phyloP scores from a whole-genome alignment of 2,329 filamentous ascomycete species.

The Metarhizium anisopliae region DNA sequence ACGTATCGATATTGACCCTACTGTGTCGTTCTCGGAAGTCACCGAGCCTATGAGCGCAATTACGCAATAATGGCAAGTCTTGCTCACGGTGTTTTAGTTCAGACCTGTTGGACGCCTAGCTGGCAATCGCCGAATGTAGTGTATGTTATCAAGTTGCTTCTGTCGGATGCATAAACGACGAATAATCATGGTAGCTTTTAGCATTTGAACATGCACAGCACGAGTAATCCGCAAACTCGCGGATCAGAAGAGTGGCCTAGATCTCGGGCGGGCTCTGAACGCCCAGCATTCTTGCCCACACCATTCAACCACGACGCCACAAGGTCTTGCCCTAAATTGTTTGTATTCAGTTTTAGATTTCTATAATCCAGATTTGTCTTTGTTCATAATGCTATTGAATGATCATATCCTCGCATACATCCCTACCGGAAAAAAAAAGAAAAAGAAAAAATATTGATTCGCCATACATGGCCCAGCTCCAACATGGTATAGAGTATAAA shows the following conservation, averaged over 20 bases:
- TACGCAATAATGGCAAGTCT: not conserved
- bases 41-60: not conserved
- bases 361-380: not conserved
- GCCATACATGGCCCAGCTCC: not conserved
- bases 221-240: not conserved
- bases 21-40: not conserved
- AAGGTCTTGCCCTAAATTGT: not conserved
- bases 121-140: not conserved
- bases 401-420: not conserved
- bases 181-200: not conserved
- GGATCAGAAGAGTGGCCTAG: no score
- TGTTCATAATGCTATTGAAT: not conserved
- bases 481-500: not conserved
- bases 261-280: no score
- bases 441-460: not conserved
- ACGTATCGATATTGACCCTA: not conserved
- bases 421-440: not conserved
- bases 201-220: not conserved
- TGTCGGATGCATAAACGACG: not conserved
- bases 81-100: not conserved
- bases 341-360: not conserved
- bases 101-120: not conserved
- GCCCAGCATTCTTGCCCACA: no score
- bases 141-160: not conserved
- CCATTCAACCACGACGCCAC: no score